Percentiles rank a stretch among this genome's conserved stretches.
Evolutionary conservation across 768 basidiomycete species (phyloP).

Genomic region (Hydnomerulius pinastri): DNA sequence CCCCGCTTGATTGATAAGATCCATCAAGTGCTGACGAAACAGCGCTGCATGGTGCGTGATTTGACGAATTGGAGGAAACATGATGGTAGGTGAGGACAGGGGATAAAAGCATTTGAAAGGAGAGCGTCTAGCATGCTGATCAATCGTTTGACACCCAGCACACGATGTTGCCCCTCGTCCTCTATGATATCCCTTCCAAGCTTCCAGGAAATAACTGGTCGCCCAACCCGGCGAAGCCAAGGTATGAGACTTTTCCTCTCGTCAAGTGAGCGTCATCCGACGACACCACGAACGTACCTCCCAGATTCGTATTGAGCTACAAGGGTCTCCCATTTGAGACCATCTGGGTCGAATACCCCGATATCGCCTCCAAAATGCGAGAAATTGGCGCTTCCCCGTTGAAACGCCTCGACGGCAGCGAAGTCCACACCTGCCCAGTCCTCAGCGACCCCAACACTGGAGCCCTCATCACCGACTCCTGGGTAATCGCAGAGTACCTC

Average conservation of each 20-base stretch:
- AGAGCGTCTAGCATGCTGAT: no score
- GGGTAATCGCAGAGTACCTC: constrained; percentile 36
- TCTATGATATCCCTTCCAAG: constrained; percentile 40
- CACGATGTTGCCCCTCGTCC: constrained; percentile 28
- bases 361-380: constrained; percentile 27
- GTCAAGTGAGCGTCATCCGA: not conserved
- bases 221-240: constrained; percentile 40
- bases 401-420: constrained; percentile 19
- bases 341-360: constrained; percentile 36
- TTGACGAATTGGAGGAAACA: no score
- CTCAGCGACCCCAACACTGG: constrained; percentile 35
- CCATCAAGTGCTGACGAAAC: no score
- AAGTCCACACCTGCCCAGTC: constrained; percentile 35
- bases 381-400: constrained; percentile 26
- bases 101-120: not conserved
- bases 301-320: constrained; percentile 33
- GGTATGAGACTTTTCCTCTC: constrained; percentile 18
- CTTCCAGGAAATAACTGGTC: constrained; percentile 35
- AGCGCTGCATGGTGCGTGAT: no score
- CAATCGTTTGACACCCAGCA: not conserved
- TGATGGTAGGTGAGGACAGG: no score
- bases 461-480: constrained; percentile 31
- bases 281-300: not conserved
- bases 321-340: constrained; percentile 37
- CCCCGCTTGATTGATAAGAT: no score